Base-by-base conservation (phyloP, 2,329 filamentous ascomycete genomes). In the Beauveria bassiana region DNA sequence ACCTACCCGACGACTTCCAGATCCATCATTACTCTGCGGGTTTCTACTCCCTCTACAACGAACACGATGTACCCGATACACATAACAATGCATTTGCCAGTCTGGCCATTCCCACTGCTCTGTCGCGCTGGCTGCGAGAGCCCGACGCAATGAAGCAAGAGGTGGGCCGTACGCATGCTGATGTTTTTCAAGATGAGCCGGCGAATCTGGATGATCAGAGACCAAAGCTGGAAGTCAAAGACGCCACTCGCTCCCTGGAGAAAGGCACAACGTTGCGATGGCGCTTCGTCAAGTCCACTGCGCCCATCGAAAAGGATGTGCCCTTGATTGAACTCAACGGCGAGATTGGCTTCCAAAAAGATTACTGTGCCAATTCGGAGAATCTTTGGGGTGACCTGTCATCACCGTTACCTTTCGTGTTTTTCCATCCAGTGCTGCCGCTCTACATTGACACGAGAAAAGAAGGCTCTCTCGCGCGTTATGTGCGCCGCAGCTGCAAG, bases 391-490 rank as follows among this genome's bases (percentile, higher is more conserved):
- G 81, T 40, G 86, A 89, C 58, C 74, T 90, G 12, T 82, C 79
- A 16, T 84, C 82, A 3, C 84, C 85, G 3, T 75, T 86, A 2
- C 90, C 90, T 1, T 92, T 92, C 68, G 89, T 93, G 26, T 91
- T 93, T 71, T 93, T 98, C 74, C 93, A 96, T 69, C 91, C 92
- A 1, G 82, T 87, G 62, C 84, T 98, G 9, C 93, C 93, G 0
- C 83, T 99, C 14, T 96, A 93, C 75, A 95, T 99, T 69, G 95
- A 97, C 73, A 95, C 93, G 10, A 84, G 95, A 63, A 85, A 85
- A 71, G 91, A 96, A 76, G 95, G 93, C 24, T 96, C 91, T 5
- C 78, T 86, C 42, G 86, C 95, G 62, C 89, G 95, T 50, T 97
- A 95, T 71, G 86, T 96, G n/a, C 86, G 95, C 61, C 86, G 93